phyloP scores from a whole-genome alignment of 805 yeast genomes.

The Cyberlindnera suaveolens region DNA sequence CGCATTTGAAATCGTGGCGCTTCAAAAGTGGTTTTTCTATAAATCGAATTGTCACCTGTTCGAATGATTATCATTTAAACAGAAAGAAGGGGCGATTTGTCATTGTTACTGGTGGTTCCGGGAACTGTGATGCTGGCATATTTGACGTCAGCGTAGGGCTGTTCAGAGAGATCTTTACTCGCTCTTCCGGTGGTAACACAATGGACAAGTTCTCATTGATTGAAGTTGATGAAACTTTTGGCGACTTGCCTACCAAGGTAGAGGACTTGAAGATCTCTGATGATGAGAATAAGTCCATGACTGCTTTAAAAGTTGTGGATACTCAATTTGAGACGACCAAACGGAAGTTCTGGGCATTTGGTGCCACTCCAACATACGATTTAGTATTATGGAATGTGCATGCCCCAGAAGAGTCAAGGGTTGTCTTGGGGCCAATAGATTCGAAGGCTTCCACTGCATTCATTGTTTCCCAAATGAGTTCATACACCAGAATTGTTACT shows the following conservation, averaged over 20 bases:
- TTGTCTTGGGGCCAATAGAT: constrained; percentile 18
- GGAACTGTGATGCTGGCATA: constrained; percentile 51
- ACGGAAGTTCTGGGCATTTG: constrained; percentile 15
- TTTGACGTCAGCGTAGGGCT: constrained; percentile 70
- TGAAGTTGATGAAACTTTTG: constrained; percentile 12
- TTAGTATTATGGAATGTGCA: constrained; percentile 34
- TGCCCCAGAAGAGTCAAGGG: constrained; percentile 25
- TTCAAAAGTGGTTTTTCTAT: constrained; percentile 48
- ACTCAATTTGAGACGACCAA: constrained; percentile 12
- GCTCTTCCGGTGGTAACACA: constrained; percentile 6
- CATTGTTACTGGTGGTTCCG: constrained; percentile 63
- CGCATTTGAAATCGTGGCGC: constrained; percentile 56
- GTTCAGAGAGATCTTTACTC: constrained; percentile 40
- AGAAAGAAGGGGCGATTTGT: constrained; percentile 37
- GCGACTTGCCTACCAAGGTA: not conserved
- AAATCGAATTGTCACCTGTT: constrained; percentile 37
- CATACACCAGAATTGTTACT: constrained; percentile 34
- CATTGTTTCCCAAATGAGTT: constrained; percentile 27
- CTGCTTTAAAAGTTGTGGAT: constrained; percentile 15
- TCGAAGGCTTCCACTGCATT: constrained; percentile 11
- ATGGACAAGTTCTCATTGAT: constrained; percentile 15
- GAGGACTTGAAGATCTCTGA: not conserved
- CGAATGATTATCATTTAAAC: constrained; percentile 30
- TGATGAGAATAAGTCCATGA: constrained; percentile 11
- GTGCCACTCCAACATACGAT: constrained; percentile 15